phyloP scores from a whole-genome alignment of 2,329 filamentous ascomycete genomes.

The Myriangium duriaei region DNA sequence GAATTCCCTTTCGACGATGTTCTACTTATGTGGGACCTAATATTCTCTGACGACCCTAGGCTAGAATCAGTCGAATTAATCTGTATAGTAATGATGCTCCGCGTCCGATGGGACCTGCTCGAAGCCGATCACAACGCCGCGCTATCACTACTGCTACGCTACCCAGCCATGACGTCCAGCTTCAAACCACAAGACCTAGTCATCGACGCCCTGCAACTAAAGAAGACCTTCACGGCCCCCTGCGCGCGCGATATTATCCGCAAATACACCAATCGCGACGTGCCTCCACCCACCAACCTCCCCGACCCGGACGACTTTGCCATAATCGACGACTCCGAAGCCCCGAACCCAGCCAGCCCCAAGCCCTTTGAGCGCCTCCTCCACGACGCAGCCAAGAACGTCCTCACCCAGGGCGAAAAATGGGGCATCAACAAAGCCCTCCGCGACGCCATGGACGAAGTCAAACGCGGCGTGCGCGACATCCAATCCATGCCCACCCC shows the following conservation, averaged over 20 bases:
- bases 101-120: conserved; percentile 80
- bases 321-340: conserved; percentile 2
- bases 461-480: conserved; percentile 60
- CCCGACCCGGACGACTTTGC: conserved; percentile 8
- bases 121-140: conserved; percentile 80
- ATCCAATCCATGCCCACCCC: conserved; percentile 39
- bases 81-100: conserved; percentile 86
- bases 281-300: conserved; percentile 1
- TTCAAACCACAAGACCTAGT: conserved; percentile 54
- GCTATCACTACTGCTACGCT: conserved; percentile 70
- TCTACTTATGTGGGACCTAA: conserved; percentile 74
- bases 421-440: conserved; percentile 71
- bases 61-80: conserved; percentile 75
- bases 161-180: conserved; percentile 46
- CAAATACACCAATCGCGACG: conserved; percentile 49
- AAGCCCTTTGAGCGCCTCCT: conserved; percentile 57
- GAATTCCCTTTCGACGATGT: conserved; percentile 85
- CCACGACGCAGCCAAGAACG: conserved; percentile 62
- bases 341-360: conserved; percentile 22
- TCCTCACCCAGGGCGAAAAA: conserved; percentile 60
- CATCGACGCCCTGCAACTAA: conserved; percentile 68
- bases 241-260: conserved; percentile 55
- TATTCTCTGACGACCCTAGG: conserved; percentile 75
- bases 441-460: conserved; percentile 68
- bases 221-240: conserved; percentile 47